These are phyloP conservation scores for Exophiala phaeomuriformis DNA, from an alignment of 2,329 filamentous ascomycete species.

Conservation along the genomic window DNA sequence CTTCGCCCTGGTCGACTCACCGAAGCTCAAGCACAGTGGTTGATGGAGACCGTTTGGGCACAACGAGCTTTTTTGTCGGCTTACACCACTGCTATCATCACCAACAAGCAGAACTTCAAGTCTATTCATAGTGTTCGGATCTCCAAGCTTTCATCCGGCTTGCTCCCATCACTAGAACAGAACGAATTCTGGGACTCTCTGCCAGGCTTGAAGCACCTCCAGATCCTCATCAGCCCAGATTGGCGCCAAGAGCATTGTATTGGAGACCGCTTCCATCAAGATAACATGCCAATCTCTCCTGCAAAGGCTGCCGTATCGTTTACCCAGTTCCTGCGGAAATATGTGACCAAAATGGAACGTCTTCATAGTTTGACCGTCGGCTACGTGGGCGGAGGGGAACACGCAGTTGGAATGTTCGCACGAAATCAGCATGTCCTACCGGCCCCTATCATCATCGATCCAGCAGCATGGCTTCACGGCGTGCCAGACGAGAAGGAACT, in stretches of 20 bases:
- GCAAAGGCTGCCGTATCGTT: slow-evolving; percentile 47
- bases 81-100: slow-evolving; percentile 57
- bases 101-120: slow-evolving; percentile 50
- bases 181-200: slow-evolving; percentile 57
- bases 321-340: slow-evolving; percentile 46
- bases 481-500: slow-evolving; percentile 1
- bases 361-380: slow-evolving; percentile 58
- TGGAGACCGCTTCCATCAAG: slow-evolving; percentile 45
- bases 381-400: slow-evolving; percentile 61
- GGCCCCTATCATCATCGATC: slow-evolving; percentile 39
- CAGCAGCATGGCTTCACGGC: slow-evolving; percentile 14
- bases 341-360: slow-evolving; percentile 43
- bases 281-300: slow-evolving; percentile 46
- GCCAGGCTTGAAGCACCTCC: slow-evolving; percentile 48
- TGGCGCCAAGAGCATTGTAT: slow-evolving; percentile 54
- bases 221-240: slow-evolving; percentile 56
- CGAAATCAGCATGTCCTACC: slow-evolving; percentile 58
- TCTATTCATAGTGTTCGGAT: slow-evolving; percentile 55
- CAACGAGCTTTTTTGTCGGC: slow-evolving; percentile 62
- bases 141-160: slow-evolving; percentile 56
- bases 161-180: slow-evolving; percentile 50
- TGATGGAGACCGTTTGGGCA: slow-evolving; percentile 62
- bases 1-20: slow-evolving; percentile 53
- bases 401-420: slow-evolving; percentile 54
- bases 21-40: slow-evolving; percentile 59